Evolutionary conservation across 306 rosid species (phyloP).

Genomic region (Mimosa bimucronata): DNA sequence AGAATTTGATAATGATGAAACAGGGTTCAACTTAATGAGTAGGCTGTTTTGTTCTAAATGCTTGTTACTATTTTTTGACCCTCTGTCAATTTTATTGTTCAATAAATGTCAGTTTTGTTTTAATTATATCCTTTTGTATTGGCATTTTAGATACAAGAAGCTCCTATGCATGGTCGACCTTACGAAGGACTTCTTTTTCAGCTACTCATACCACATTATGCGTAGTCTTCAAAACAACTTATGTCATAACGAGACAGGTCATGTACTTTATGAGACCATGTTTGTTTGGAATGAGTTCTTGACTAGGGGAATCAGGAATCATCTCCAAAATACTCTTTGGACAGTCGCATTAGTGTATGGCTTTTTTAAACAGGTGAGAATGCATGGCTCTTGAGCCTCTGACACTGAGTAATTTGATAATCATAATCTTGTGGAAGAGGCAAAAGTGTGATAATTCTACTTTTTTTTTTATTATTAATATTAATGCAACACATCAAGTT

Average conservation of each 20-base stretch:
- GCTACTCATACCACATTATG: slow-evolving; percentile 97
- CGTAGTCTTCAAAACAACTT: slow-evolving; percentile 86
- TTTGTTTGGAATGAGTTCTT: slow-evolving; percentile 98
- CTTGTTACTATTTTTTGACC: slow-evolving; percentile 5
- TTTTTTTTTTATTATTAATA: not conserved
- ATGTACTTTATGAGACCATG: slow-evolving; percentile 79
- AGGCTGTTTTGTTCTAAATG: slow-evolving; percentile 9
- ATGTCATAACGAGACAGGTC: slow-evolving; percentile 62
- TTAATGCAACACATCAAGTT: not conserved
- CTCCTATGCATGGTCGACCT: slow-evolving; percentile 94
- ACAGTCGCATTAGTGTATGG: slow-evolving; percentile 97
- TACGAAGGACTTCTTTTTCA: slow-evolving; percentile 96
- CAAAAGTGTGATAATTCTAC: not conserved
- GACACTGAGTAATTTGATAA: slow-evolving; percentile 8
- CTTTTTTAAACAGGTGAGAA: slow-evolving; percentile 90
- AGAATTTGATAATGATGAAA: slow-evolving; percentile 16
- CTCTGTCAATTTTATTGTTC: slow-evolving; percentile 20
- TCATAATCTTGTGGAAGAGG: not conserved
- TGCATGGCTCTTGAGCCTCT: slow-evolving; percentile 12
- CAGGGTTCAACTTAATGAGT: slow-evolving; percentile 8
- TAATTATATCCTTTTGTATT: slow-evolving; percentile 19
- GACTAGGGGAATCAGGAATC: slow-evolving; percentile 81
- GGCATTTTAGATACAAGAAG: slow-evolving; percentile 89
- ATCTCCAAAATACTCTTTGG: slow-evolving; percentile 81
- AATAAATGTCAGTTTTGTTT: slow-evolving; percentile 11